Base-by-base conservation (phyloP, 2,329 filamentous ascomycete genomes). In the Exophiala dermatitidis region DNA sequence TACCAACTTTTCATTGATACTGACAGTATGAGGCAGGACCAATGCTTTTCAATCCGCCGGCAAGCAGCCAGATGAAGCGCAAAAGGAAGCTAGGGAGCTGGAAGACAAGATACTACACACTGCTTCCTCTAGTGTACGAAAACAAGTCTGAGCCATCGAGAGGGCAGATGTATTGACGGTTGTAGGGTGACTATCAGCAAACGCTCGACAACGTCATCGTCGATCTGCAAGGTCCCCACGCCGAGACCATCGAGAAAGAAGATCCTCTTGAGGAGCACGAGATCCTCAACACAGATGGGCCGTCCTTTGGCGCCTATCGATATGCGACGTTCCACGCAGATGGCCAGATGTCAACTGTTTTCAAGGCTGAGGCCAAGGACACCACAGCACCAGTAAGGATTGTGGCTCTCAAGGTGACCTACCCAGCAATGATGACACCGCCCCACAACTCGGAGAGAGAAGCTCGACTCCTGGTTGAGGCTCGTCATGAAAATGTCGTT, bases 361-460 rank as follows among this genome's bases (percentile, higher is more conserved):
- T 90, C 72, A 84, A 84, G 62, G 83, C 83, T 38, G 71, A 74
- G 12, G 67, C 71, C 19, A 68, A 51, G 26, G 47, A 60, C 41
- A 33, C 41, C 33, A 60, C 63, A n/a, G 65, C 69, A 2, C 64
- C 69, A 32, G 67, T 72, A 56, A 60, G 66, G 59, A 60, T 80
- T 7, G 75, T 85, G 4, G 93, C 91, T 1, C 74, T 98, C 46
- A 98, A 98, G 67, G 83, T 96, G 54, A 95, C 93, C 34, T 83
- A 82, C 30, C 84, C 88, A 32, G 83, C 83, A 36, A 75, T 78
- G 50, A 82, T 85, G 71, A 78, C 83, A 36, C 83, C 86, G 54
- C 93, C 93, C 6, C 93, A 98, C 69, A 84, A 94, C 66, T 85
- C 89, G 1, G 73, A 78, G 44, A 83, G 88, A 41, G 93, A 98